Evolutionary conservation across 2,329 filamentous ascomycete genomes (phyloP), one percentile per base, ranked within the genome.

Genomic region (Alternaria arborescens): DNA sequence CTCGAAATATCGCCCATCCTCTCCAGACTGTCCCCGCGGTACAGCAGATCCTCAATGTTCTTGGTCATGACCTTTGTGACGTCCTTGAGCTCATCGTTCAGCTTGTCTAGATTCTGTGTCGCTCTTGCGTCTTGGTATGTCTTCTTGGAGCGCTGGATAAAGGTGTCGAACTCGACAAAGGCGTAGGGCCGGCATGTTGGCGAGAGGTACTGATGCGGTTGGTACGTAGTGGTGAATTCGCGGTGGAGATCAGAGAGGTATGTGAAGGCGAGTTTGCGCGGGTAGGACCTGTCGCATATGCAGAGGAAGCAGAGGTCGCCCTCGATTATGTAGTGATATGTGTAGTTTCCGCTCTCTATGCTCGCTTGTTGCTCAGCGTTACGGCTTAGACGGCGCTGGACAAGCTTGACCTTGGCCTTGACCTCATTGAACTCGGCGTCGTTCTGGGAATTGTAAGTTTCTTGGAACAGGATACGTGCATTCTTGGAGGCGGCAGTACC

Each of bases 21-120:
- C 82, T 99, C 95, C 69, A 99, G 82, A 73, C 90, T 95, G 78
- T 99, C 95, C 28, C 95, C 95, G 64, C 96, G 86, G 78, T 99
- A 99, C 54, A 99, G 83, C 75, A 99, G 82, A 79, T 99, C 95
- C 84, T 99, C 95, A 70, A 99, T 98, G 80, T 99, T 99, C 87
- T 98, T 98, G 57, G 94, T 98, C 96, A 99, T 99, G 76, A 99
- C 94, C 82, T 97, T 94, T 1, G 95, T 98, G 56, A 99, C 96
- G 80, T 98, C 95, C 78, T 94, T 91, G 68, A 99, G 87, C 85
- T 99, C 96, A 76, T 97, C 93, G 77, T 99, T 98, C 68, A 99
- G 85, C 81, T 94, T 93, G 80, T 96, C 93, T 59, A 99, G 87
- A 81, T 98, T 98, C 81, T 94, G 91, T 14, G 92, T 88, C 16